These are phyloP conservation scores for Dactylellina cionopaga DNA, from an alignment of 2,329 filamentous ascomycete genomes.

Conservation along the genomic window DNA sequence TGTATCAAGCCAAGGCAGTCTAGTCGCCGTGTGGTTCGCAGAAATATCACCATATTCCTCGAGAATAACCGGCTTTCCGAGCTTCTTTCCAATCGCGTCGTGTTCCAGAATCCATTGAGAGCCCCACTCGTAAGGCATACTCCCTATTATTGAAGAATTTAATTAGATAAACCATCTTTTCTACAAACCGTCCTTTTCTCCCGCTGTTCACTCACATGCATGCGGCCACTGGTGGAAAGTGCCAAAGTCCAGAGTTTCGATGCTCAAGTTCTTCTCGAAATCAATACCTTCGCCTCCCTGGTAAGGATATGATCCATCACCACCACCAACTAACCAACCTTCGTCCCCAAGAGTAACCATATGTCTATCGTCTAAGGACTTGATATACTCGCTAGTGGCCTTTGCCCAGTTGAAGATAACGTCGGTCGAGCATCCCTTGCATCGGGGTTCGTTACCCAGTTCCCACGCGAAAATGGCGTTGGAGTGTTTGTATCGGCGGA, in stretches of 20 bases:
- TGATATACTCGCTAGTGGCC: slow-evolving; percentile 70
- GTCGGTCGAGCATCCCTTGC: slow-evolving; percentile 68
- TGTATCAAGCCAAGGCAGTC: slow-evolving; percentile 60
- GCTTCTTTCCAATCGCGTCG: slow-evolving; percentile 59
- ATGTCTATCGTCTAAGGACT: slow-evolving; percentile 70
- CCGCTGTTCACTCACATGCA: slow-evolving; percentile 46
- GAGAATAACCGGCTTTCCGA: slow-evolving; percentile 61
- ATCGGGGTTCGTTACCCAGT: slow-evolving; percentile 73
- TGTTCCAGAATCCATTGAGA: slow-evolving; percentile 63
- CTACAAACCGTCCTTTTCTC: too few species aligned
- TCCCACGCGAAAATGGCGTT: slow-evolving; percentile 75
- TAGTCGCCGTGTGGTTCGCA: slow-evolving; percentile 51
- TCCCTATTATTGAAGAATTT: slow-evolving; percentile 57
- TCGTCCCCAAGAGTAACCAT: slow-evolving; percentile 72
- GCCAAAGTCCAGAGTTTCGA: slow-evolving; percentile 68
- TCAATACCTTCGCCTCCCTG: slow-evolving; percentile 65
- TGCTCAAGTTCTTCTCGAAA: slow-evolving; percentile 66
- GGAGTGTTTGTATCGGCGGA: slow-evolving; percentile 70
- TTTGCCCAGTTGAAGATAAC: slow-evolving; percentile 71
- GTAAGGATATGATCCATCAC: slow-evolving; percentile 68
- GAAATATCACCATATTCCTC: slow-evolving; percentile 60
- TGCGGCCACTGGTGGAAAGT: slow-evolving; percentile 66
- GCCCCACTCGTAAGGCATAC: slow-evolving; percentile 61
- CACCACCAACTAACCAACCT: slow-evolving; percentile 63
- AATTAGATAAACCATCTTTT: slow-evolving; percentile 58